A percentile compares a stretch with the other conserved stretches of the same genome.
Conservation (phyloP, 2,329 filamentous ascomycete species). For the Torrubiella hemipterigena region DNA sequence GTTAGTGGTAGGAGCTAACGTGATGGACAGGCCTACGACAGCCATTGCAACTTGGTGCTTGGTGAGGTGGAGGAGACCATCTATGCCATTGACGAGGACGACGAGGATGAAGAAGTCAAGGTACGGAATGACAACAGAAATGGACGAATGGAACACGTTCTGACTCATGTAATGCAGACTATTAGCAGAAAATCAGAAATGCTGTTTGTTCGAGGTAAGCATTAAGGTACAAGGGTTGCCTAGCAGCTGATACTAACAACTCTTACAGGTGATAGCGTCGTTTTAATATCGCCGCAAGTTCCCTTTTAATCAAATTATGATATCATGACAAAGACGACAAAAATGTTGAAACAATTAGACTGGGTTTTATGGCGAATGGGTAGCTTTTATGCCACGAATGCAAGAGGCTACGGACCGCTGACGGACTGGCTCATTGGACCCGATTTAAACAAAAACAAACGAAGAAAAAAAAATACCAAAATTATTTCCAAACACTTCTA, state of each 20-base stretch:
- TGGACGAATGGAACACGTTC: no score
- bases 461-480: no score
- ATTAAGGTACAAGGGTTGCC: not conserved
- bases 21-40: constrained; percentile 74
- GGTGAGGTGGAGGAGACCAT: constrained; percentile 97
- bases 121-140: no score
- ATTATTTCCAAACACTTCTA: no score
- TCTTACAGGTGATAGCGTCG: constrained; percentile 54
- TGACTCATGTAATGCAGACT: no score
- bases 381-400: no score
- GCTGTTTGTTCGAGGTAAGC: constrained; percentile 88
- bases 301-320: constrained; percentile 30
- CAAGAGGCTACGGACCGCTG: no score
- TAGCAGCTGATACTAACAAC: constrained; percentile 11
- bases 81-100: constrained; percentile 82
- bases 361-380: no score
- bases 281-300: constrained; percentile 55
- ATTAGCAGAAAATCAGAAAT: constrained; percentile 97
- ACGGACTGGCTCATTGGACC: no score
- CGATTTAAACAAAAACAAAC: no score
- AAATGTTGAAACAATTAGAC: no score
- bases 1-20: constrained; percentile 1
- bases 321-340: no score
- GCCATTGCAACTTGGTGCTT: constrained; percentile 92
- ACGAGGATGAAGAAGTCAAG: constrained; percentile 66